A percentile compares a stretch with the other conserved stretches of the same genome.
Conservation (phyloP, 2,329 filamentous ascomycete species). For the Exophiala spinifera region DNA sequence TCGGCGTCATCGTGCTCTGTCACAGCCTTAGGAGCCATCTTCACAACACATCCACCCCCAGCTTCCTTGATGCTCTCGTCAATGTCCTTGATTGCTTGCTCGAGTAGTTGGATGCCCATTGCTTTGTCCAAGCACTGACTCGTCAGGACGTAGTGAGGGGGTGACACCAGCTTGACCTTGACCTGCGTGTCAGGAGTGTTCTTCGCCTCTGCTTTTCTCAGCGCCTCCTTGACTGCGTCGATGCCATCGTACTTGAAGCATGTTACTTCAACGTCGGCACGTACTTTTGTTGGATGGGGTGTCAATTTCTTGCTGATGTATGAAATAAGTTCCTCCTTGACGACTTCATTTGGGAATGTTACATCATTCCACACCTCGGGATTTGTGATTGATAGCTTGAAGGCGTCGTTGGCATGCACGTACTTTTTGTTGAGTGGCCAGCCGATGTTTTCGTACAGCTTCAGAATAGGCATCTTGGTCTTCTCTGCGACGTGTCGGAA, state of each 20-base stretch:
- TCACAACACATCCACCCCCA: conserved; percentile 78
- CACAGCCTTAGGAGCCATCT: conserved; percentile 99
- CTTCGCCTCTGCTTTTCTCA: conserved; percentile 84
- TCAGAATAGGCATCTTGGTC: conserved; percentile 89
- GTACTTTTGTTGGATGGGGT: conserved; percentile 97
- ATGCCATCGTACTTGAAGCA: conserved; percentile 97
- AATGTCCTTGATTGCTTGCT: conserved; percentile 87
- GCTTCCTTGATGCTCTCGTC: conserved; percentile 72
- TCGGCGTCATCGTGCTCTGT: conserved; percentile 98
- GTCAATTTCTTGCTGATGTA: conserved; percentile 98
- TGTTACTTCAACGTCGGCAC: conserved; percentile 93
- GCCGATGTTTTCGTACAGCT: conserved; percentile 86
- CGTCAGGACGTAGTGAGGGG: conserved; percentile 92
- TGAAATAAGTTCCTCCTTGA: conserved; percentile 83
- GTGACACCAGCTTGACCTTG: conserved; percentile 97
- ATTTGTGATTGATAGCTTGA: conserved; percentile 99
- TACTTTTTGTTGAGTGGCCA: conserved; percentile 99
- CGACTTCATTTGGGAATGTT: conserved; percentile 77
- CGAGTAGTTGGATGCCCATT: conserved; percentile 76
- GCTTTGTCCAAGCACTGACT: conserved; percentile 93
- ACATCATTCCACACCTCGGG: conserved; percentile 94
- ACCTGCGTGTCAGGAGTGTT: conserved; percentile 92
- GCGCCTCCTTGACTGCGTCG: conserved; percentile 91
- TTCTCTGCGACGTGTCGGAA: conserved; percentile 99
- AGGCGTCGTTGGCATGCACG: conserved; percentile 93